Percentiles rank a stretch among this genome's conserved stretches.
Conservation (phyloP, 176 grass and related monocot genomes). For the Cocos nucifera region DNA sequence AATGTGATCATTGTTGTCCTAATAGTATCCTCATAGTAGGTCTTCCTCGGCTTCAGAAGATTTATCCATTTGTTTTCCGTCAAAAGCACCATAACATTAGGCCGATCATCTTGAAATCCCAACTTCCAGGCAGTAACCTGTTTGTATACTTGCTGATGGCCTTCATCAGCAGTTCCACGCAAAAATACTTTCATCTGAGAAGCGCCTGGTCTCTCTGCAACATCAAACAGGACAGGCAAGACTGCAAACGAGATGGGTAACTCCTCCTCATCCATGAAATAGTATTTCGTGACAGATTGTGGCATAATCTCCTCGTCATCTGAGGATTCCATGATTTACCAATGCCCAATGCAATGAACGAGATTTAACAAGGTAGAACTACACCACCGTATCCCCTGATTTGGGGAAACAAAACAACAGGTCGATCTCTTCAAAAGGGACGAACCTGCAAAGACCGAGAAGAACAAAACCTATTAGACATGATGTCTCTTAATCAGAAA, state of each 20-base stretch:
- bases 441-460: too few species aligned
- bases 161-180: conserved; percentile 21
- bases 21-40: conserved; percentile 27
- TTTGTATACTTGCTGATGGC: conserved; percentile 30
- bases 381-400: too few species aligned
- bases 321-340: conserved; percentile 15
- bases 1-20: conserved; percentile 44
- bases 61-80: conserved; percentile 43
- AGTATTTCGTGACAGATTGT: conserved; percentile 24
- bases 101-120: conserved; percentile 28
- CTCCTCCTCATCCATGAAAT: conserved; percentile 23
- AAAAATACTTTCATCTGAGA: conserved; percentile 23
- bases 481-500: too few species aligned
- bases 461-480: too few species aligned
- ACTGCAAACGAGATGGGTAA: conserved; percentile 30
- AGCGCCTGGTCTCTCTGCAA: neutral
- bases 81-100: conserved; percentile 27
- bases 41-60: conserved; percentile 43
- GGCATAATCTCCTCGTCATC: conserved; percentile 20
- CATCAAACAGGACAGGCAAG: conserved; percentile 23
- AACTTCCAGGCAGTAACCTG: conserved; percentile 56
- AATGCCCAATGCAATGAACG: too few species aligned
- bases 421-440: too few species aligned
- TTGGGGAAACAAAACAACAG: too few species aligned
- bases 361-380: too few species aligned